Percentiles rank a stretch among this genome's conserved stretches.
Conservation (phyloP, 192 early-diverging fungal genomes). For the Umbelopsis sp. region DNA sequence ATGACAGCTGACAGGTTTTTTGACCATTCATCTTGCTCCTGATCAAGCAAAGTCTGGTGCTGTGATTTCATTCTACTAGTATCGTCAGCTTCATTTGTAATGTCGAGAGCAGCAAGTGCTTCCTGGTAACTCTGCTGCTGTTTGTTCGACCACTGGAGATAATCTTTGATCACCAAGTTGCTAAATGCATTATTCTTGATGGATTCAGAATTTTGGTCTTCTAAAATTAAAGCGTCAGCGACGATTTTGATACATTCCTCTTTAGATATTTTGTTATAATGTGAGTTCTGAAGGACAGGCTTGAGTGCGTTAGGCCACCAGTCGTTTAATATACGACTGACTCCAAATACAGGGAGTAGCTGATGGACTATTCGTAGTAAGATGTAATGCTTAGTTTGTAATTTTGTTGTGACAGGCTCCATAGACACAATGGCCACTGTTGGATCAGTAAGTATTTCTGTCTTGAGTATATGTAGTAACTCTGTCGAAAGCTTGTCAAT, state of each 20-base stretch:
- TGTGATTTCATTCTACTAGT: not conserved
- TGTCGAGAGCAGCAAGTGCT: not conserved
- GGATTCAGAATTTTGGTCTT: constrained; percentile 19
- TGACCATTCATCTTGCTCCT: constrained; percentile 41
- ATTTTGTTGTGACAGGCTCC: not conserved
- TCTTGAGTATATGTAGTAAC: constrained; percentile 16
- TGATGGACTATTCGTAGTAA: constrained; percentile 22
- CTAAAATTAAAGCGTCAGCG: constrained; percentile 24
- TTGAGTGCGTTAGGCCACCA: constrained; percentile 34
- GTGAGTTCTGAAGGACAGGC: constrained; percentile 27
- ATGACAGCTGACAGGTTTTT: constrained; percentile 33
- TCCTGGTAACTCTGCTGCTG: constrained; percentile 6
- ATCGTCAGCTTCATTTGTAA: not conserved
- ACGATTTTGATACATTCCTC: constrained; percentile 31
- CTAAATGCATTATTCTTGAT: constrained; percentile 7
- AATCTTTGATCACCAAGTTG: constrained; percentile 27
- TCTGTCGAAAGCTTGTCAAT: constrained; percentile 36
- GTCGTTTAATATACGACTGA: constrained; percentile 24
- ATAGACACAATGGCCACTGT: constrained; percentile 27
- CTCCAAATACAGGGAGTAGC: constrained; percentile 26
- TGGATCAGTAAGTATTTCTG: not conserved
- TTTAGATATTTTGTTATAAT: constrained; percentile 29
- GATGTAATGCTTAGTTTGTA: constrained; percentile 32
- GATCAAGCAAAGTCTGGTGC: constrained; percentile 27
- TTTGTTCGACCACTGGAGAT: constrained; percentile 24